These are phyloP conservation scores for Leucogyrophana mollusca DNA, from an alignment of 768 basidiomycete species.

Conservation along the genomic window DNA sequence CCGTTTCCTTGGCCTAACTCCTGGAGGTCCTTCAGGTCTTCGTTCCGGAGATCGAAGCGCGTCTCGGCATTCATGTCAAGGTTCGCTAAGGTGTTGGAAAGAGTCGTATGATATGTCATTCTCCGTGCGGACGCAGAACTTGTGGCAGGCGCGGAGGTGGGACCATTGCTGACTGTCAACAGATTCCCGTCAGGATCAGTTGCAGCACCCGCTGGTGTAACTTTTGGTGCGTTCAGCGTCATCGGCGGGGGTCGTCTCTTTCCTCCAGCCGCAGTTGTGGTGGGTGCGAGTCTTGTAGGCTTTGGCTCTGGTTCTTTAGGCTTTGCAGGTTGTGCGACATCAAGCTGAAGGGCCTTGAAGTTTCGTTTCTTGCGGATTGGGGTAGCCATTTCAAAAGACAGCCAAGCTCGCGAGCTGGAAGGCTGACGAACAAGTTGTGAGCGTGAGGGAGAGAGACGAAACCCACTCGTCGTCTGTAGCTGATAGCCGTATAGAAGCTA, in stretches of 20 bases:
- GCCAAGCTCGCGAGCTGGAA: not conserved
- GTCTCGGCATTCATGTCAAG: conserved; percentile 84
- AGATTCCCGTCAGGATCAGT: conserved; percentile 39
- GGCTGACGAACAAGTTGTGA: not conserved
- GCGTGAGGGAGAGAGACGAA: too few species aligned
- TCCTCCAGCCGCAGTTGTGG: conserved; percentile 36
- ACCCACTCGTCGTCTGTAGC: not conserved
- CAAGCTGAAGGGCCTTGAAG: conserved; percentile 82
- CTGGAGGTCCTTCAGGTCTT: conserved; percentile 86
- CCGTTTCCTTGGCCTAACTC: conserved; percentile 97
- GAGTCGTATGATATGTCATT: conserved; percentile 74
- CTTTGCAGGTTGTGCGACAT: conserved; percentile 45
- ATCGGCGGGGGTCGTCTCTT: conserved; percentile 85
- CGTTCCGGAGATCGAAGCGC: conserved; percentile 80
- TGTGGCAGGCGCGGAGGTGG: conserved; percentile 53
- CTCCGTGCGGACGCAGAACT: conserved; percentile 53
- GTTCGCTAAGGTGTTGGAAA: conserved; percentile 82
- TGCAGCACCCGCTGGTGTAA: conserved; percentile 35
- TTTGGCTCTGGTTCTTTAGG: conserved; percentile 42
- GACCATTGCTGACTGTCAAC: conserved; percentile 45
- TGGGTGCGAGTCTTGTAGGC: conserved; percentile 47
- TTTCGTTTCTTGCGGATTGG: conserved; percentile 90
- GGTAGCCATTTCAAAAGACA: conserved; percentile 36
- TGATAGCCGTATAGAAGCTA: not conserved
- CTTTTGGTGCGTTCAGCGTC: conserved; percentile 72